These are phyloP conservation scores for Leccinum subgranulosum DNA, from an alignment of 768 basidiomycete species.

Conservation along the genomic window DNA sequence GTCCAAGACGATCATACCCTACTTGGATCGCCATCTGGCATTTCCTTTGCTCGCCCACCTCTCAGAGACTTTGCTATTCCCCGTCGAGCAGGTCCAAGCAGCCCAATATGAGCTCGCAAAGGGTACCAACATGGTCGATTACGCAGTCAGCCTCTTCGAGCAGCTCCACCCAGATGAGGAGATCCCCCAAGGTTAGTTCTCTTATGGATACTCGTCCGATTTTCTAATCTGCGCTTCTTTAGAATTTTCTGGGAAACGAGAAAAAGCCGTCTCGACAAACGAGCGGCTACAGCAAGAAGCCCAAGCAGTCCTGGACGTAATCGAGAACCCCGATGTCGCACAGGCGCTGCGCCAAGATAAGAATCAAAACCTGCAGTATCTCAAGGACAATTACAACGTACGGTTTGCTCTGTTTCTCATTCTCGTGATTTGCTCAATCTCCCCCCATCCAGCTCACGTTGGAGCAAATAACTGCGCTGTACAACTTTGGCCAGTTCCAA, in stretches of 20 bases:
- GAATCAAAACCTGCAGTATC: slow-evolving; percentile 91
- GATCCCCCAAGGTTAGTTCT: slow-evolving; percentile 59
- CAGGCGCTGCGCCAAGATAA: slow-evolving; percentile 94
- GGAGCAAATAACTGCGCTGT: slow-evolving; percentile 92
- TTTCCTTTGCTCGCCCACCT: slow-evolving; percentile 92
- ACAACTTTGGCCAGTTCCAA: slow-evolving; percentile 98
- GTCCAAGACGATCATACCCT: slow-evolving; percentile 85
- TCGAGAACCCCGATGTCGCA: slow-evolving; percentile 95
- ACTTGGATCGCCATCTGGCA: slow-evolving; percentile 92
- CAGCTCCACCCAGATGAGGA: slow-evolving; percentile 73
- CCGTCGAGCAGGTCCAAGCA: slow-evolving; percentile 71
- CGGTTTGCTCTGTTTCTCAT: slow-evolving; percentile 24
- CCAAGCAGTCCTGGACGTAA: slow-evolving; percentile 90
- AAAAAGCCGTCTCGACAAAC: slow-evolving; percentile 78
- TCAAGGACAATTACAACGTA: slow-evolving; percentile 91
- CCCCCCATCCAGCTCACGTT: slow-evolving; percentile 71
- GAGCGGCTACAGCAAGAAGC: slow-evolving; percentile 87
- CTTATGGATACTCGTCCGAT: neutral
- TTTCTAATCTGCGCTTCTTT: neutral
- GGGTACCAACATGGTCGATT: slow-evolving; percentile 98
- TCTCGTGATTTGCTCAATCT: slow-evolving; percentile 4
- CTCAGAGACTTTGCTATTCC: slow-evolving; percentile 69
- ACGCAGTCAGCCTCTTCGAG: slow-evolving; percentile 75
- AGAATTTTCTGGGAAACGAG: slow-evolving; percentile 86
- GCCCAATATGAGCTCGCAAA: slow-evolving; percentile 98